These are phyloP conservation scores for Pyrenophora seminiperda DNA, from an alignment of 2,329 filamentous ascomycete species.

Conservation along the genomic window DNA sequence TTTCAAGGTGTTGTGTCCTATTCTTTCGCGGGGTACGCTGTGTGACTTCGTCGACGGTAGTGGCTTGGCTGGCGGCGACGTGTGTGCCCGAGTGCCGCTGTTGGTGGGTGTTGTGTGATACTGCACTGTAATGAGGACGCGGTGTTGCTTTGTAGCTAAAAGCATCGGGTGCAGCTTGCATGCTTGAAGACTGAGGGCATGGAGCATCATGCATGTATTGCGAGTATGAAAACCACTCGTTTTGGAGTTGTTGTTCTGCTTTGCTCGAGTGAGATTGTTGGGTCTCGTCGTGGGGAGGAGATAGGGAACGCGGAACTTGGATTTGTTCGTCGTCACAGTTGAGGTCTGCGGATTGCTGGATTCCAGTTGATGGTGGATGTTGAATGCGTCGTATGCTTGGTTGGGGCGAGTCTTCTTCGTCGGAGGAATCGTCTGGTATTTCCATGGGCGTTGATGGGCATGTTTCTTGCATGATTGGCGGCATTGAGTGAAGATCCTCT, in stretches of 20 bases:
- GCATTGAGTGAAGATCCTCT: conserved; percentile 20
- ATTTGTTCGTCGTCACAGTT: conserved; percentile 27
- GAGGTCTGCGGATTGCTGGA: conserved; percentile 23
- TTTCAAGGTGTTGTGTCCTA: conserved; percentile 14
- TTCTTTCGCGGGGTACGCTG: conserved; percentile 30
- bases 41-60: conserved; percentile 39
- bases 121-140: conserved; percentile 1
- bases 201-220: conserved; percentile 30
- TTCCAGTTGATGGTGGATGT: conserved; percentile 2
- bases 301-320: conserved; percentile 32
- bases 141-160: conserved; percentile 39
- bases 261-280: conserved; percentile 39
- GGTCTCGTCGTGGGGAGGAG: conserved; percentile 21
- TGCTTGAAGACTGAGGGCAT: conserved; percentile 32
- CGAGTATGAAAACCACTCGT: conserved; percentile 40
- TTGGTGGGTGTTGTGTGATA: not conserved
- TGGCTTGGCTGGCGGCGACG: conserved; percentile 38
- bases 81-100: conserved; percentile 10
- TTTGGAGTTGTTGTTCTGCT: conserved; percentile 42
- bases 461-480: conserved; percentile 22
- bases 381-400: not conserved
- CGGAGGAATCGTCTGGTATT: conserved; percentile 29
- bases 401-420: conserved; percentile 21
- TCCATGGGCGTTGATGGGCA: conserved; percentile 34
- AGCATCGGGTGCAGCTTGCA: conserved; percentile 31